phyloP scores from a whole-genome alignment of 2,329 filamentous ascomycete species.

The Ceratocystis destructans region DNA sequence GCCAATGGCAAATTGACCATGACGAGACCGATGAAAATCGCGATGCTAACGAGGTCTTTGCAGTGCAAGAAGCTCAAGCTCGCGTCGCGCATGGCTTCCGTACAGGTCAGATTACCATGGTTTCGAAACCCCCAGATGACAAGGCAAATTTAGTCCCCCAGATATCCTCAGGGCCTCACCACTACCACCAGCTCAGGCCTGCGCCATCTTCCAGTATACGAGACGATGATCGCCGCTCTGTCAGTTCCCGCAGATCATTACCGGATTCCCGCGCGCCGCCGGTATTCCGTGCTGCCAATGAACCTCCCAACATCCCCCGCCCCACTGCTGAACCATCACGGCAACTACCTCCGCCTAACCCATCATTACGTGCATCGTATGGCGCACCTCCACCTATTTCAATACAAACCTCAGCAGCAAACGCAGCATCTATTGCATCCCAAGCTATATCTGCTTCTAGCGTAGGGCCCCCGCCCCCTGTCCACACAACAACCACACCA shows the following conservation, averaged over 20 bases:
- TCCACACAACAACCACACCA: background rate
- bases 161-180: conserved; percentile 16
- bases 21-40: conserved; percentile 38
- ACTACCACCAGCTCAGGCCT: conserved; percentile 17
- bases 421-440: background rate
- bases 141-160: conserved; percentile 15
- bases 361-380: background rate
- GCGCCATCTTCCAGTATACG: conserved; percentile 3
- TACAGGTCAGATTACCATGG: conserved; percentile 21
- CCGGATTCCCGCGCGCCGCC: conserved; percentile 13
- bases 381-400: background rate
- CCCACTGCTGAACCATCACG: background rate
- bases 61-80: conserved; percentile 37
- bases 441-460: background rate
- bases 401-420: background rate
- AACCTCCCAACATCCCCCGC: conserved; percentile 1
- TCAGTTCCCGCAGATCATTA: conserved; percentile 10
- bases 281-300: conserved; percentile 12
- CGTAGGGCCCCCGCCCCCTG: conserved; percentile 2
- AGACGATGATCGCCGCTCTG: background rate
- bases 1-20: conserved; percentile 43
- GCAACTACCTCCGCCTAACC: conserved; percentile 2
- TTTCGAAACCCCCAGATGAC: conserved; percentile 21
- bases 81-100: conserved; percentile 28
- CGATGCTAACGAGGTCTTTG: conserved; percentile 37